phyloP scores from a whole-genome alignment of 208 protist genomes.

The Leishmania major region DNA sequence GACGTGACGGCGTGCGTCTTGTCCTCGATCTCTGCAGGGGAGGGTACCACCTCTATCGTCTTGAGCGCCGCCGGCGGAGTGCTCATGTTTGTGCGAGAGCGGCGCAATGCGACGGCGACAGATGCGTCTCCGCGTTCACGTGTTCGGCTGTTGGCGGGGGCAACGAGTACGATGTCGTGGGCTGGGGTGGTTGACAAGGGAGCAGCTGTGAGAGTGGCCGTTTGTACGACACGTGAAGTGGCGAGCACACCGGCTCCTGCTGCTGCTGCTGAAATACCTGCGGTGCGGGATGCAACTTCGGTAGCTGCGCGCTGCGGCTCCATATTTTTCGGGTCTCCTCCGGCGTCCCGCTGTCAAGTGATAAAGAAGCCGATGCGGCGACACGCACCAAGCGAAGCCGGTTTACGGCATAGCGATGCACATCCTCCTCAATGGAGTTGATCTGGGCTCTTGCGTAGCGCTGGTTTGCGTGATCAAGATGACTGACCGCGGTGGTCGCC shows the following conservation, averaged over 20 bases:
- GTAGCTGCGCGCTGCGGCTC: conserved; percentile 25
- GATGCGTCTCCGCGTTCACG: background rate
- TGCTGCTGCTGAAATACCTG: background rate
- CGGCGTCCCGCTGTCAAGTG: background rate
- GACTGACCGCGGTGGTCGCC: conserved; percentile 14
- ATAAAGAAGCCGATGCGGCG: background rate
- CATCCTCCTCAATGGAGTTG: conserved; percentile 9
- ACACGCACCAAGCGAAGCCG: background rate
- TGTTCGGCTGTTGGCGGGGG: background rate
- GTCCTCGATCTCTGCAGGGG: background rate
- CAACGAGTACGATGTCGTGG: background rate
- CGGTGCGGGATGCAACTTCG: background rate
- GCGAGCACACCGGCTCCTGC: background rate
- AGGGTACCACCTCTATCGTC: background rate
- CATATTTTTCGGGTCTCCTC: conserved; percentile 23
- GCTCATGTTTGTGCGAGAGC: background rate
- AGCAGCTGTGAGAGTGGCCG: background rate
- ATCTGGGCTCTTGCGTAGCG: conserved; percentile 22
- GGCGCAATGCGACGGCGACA: background rate
- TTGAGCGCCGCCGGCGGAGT: background rate
- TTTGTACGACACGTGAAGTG: background rate
- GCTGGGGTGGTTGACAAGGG: too few species aligned
- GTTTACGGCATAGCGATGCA: conserved; percentile 8
- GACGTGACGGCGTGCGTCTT: background rate
- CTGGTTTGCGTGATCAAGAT: conserved; percentile 9